phyloP scores from a whole-genome alignment of 305 asterid genomes.

The Fraxinus platypoda region DNA sequence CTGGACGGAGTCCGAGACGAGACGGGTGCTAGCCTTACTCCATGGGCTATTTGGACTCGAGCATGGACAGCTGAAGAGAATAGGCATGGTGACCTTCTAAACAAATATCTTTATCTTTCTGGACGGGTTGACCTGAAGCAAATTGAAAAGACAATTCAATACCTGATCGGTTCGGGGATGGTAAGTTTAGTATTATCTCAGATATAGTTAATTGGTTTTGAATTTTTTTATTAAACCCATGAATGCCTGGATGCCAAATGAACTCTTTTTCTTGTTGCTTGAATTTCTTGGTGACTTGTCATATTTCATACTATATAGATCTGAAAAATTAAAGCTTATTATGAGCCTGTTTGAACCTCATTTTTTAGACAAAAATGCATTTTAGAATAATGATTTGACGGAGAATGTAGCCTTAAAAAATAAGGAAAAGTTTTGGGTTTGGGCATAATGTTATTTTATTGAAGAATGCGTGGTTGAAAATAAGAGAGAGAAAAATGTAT shows the following conservation, averaged over 20 bases:
- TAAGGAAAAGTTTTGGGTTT: too few species aligned
- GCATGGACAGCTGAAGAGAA: constrained; percentile 89
- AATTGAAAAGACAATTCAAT: constrained; percentile 70
- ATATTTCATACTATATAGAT: neutral
- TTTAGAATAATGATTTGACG: too few species aligned
- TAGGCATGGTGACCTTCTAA: constrained; percentile 85
- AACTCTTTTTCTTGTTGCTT: neutral
- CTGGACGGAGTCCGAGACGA: constrained; percentile 73
- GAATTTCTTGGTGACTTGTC: neutral
- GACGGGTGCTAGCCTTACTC: constrained; percentile 69
- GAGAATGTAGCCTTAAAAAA: too few species aligned
- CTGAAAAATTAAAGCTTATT: neutral
- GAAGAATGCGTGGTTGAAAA: too few species aligned
- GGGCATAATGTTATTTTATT: too few species aligned
- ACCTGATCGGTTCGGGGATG: constrained; percentile 81
- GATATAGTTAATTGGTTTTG: neutral
- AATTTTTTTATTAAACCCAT: too few species aligned
- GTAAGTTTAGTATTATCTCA: constrained; percentile 34
- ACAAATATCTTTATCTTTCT: constrained; percentile 67
- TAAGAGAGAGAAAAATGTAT: too few species aligned
- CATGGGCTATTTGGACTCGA: constrained; percentile 85
- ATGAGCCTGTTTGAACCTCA: too few species aligned
- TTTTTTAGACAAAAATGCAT: too few species aligned
- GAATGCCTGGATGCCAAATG: neutral
- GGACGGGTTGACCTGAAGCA: constrained; percentile 84